Evolutionary conservation across 129 eudicot genomes (phyloP).

Genomic region (Chrysanthemum seticuspe): DNA sequence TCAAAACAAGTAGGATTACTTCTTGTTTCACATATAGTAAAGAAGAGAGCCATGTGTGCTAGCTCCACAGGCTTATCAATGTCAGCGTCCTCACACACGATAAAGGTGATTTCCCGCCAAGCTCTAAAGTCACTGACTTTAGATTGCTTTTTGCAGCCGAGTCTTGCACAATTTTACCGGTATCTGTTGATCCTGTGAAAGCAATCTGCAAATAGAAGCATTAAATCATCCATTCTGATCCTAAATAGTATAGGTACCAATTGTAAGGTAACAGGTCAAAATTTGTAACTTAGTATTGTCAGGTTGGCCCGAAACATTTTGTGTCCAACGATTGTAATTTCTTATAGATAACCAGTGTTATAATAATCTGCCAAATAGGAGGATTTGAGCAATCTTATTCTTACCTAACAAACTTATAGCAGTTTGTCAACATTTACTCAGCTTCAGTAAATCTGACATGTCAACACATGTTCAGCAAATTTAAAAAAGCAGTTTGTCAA

Average conservation of each 20-base stretch:
- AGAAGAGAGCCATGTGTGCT: constrained; percentile 87
- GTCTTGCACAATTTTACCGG: constrained; percentile 48
- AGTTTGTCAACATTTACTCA: too few species aligned
- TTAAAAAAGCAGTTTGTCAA: too few species aligned
- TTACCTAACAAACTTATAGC: too few species aligned
- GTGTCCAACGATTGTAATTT: too few species aligned
- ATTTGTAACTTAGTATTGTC: not conserved
- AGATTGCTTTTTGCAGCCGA: constrained; percentile 62
- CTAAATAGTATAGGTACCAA: not conserved
- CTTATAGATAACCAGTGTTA: too few species aligned
- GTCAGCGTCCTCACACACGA: constrained; percentile 77
- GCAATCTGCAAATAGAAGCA: constrained; percentile 40
- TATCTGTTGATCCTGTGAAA: constrained; percentile 58
- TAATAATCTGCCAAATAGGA: too few species aligned
- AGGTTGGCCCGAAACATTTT: not conserved
- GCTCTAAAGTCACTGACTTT: constrained; percentile 54
- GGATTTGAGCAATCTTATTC: too few species aligned
- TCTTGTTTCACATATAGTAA: constrained; percentile 35
- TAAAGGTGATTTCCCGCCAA: constrained; percentile 85
- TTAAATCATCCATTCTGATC: not conserved
- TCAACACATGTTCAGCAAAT: too few species aligned
- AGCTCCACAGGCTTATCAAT: constrained; percentile 63
- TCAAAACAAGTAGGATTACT: not conserved
- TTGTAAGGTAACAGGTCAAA: not conserved
- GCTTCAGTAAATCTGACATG: too few species aligned